A percentile compares a stretch with the other conserved stretches of the same genome.
Conservation (phyloP, 1,139 yeast species). For the Debaryomycetaceae sp. region DNA sequence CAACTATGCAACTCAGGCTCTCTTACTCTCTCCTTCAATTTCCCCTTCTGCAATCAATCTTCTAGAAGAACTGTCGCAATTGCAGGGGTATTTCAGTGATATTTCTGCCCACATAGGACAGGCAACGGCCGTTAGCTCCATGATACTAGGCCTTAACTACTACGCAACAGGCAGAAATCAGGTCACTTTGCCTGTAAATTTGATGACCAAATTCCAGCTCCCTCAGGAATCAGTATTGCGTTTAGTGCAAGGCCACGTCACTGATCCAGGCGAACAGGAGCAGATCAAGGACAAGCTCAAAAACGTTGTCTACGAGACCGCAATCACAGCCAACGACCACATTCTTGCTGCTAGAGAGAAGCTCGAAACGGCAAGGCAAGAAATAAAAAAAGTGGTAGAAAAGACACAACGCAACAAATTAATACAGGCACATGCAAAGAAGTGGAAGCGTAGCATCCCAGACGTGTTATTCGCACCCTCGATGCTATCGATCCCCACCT, state of each 20-base stretch:
- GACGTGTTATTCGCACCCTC: constrained; percentile 67
- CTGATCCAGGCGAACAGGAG: constrained; percentile 18
- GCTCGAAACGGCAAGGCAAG: constrained; percentile 33
- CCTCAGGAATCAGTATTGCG: constrained; percentile 65
- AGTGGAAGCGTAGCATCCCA: constrained; percentile 52
- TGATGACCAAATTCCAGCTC: constrained; percentile 51
- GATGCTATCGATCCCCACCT: constrained; percentile 65
- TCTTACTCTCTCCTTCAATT: constrained; percentile 54
- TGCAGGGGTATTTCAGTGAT: constrained; percentile 50
- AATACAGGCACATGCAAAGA: constrained; percentile 27
- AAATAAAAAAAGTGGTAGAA: constrained; percentile 26
- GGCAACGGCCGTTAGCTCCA: constrained; percentile 68
- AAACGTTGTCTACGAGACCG: constrained; percentile 66
- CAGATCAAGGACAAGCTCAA: constrained; percentile 41
- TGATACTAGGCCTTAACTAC: constrained; percentile 60
- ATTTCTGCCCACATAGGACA: constrained; percentile 83
- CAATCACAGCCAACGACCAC: constrained; percentile 79
- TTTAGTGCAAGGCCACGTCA: constrained; percentile 44
- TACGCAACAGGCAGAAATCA: constrained; percentile 52
- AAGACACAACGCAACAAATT: constrained; percentile 25
- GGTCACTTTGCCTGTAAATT: constrained; percentile 61
- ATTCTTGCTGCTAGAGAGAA: constrained; percentile 63
- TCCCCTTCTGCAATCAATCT: constrained; percentile 56
- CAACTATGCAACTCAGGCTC: constrained; percentile 64
- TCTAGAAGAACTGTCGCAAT: constrained; percentile 42